Conservation (phyloP, 2,329 filamentous ascomycete genomes). For the Nothopassalora personata region DNA sequence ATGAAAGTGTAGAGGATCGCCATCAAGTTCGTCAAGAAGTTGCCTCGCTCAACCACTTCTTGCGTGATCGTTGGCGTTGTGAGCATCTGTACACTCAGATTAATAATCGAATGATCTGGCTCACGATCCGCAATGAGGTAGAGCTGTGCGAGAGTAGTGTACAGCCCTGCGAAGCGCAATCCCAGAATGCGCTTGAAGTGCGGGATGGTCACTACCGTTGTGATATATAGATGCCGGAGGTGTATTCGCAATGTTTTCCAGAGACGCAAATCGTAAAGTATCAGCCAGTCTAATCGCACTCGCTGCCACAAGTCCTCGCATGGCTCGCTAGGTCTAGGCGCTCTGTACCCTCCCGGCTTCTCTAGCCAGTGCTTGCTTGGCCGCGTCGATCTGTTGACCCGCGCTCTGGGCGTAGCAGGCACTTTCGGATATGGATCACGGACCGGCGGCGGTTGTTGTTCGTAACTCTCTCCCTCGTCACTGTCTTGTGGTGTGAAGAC, state of each 20-base stretch:
- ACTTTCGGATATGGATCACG: constrained; percentile 50
- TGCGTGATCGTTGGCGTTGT: constrained; percentile 95
- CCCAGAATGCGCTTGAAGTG: constrained; percentile 93
- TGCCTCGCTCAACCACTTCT: constrained; percentile 89
- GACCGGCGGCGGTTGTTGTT: constrained; percentile 39
- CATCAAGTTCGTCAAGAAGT: constrained; percentile 91
- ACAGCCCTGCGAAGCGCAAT: constrained; percentile 87
- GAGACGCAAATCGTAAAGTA: constrained; percentile 88
- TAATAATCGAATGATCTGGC: constrained; percentile 97
- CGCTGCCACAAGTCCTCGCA: constrained; percentile 83
- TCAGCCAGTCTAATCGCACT: constrained; percentile 86
- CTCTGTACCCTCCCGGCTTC: constrained; percentile 61
- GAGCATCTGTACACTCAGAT: constrained; percentile 90
- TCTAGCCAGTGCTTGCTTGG: constrained; percentile 82
- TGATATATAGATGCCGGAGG: constrained; percentile 88
- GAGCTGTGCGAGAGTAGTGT: constrained; percentile 86
- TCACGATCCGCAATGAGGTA: constrained; percentile 95
- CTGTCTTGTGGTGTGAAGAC: constrained; percentile 30
- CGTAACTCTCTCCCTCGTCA: constrained; percentile 43
- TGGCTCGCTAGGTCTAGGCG: constrained; percentile 51
- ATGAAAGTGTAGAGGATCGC: constrained; percentile 97
- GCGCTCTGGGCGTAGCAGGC: constrained; percentile 68
- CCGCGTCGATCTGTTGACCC: constrained; percentile 47
- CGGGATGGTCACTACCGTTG: constrained; percentile 89
- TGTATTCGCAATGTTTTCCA: constrained; percentile 95